A percentile compares a stretch with the other conserved stretches of the same genome.
These are phyloP conservation scores for Clonostachys rhizophaga DNA, from an alignment of 2,329 filamentous ascomycete genomes.

Conservation along the genomic window DNA sequence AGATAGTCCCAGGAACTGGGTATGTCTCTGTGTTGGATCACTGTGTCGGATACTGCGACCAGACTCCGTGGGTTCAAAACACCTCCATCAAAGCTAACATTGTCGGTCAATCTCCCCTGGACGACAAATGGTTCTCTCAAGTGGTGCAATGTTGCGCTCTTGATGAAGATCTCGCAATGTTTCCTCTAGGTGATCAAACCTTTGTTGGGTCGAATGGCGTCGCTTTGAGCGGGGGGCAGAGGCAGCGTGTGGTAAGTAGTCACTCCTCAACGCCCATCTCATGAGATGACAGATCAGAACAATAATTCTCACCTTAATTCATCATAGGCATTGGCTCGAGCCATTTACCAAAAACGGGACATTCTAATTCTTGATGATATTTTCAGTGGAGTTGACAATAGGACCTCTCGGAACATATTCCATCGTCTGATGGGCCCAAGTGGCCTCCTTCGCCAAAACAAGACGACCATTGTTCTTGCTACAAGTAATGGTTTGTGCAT, in stretches of 20 bases:
- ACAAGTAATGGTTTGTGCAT: slow-evolving; percentile 21
- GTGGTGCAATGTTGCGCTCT: slow-evolving; percentile 26
- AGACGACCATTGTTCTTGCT: slow-evolving; percentile 20
- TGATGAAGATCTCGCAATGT: slow-evolving; percentile 13
- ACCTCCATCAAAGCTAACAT: slow-evolving; percentile 30
- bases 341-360: slow-evolving; percentile 20
- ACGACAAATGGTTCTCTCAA: slow-evolving; percentile 19
- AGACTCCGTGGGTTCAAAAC: slow-evolving; percentile 37
- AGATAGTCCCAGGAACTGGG: slow-evolving; percentile 17
- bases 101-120: slow-evolving; percentile 14
- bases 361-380: slow-evolving; percentile 31
- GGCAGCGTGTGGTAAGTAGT: slow-evolving; percentile 20
- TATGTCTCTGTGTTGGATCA: slow-evolving; percentile 11
- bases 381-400: slow-evolving; percentile 31
- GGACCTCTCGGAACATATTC: slow-evolving; percentile 34
- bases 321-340: slow-evolving; percentile 20
- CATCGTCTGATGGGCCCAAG: slow-evolving; percentile 24
- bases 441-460: slow-evolving; percentile 24
- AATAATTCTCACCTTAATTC: background rate
- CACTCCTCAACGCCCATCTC: background rate
- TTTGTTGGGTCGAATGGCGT: slow-evolving; percentile 21
- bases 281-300: background rate
- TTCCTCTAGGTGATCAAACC: slow-evolving; percentile 14
- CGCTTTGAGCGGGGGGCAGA: slow-evolving; percentile 27
- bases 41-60: slow-evolving; percentile 33